Percentiles rank a stretch among this genome's conserved stretches.
Conservation (phyloP, 768 basidiomycete species). For the Macrolepiota dolichaula region DNA sequence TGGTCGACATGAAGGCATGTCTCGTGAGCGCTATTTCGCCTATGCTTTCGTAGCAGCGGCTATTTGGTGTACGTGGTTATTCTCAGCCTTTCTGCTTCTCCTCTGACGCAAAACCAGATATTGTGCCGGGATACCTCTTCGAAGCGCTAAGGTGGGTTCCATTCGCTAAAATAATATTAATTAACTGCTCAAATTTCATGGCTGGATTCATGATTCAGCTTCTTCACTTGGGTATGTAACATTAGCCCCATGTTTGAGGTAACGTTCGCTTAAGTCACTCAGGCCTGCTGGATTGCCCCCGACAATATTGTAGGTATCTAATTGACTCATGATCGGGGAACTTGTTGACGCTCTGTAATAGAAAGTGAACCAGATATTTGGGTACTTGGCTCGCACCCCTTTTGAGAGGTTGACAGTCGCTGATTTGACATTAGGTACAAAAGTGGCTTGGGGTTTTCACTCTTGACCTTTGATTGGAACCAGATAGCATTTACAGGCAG, state of each 20-base stretch:
- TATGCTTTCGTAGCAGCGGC: conserved; percentile 47
- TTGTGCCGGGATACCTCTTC: conserved; percentile 64
- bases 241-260: background rate
- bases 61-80: conserved; percentile 38
- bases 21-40: conserved; percentile 56
- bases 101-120: conserved; percentile 29
- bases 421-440: conserved; percentile 31
- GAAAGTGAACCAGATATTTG: conserved; percentile 59
- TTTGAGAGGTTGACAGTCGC: background rate
- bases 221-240: conserved; percentile 44
- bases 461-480: conserved; percentile 58
- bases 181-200: background rate
- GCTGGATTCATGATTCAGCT: conserved; percentile 22
- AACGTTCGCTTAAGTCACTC: conserved; percentile 19
- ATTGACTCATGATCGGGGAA: background rate
- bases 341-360: conserved; percentile 17
- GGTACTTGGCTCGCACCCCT: conserved; percentile 25
- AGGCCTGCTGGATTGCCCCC: conserved; percentile 68
- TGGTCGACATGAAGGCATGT: conserved; percentile 49
- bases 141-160: conserved; percentile 45
- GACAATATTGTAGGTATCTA: conserved; percentile 45
- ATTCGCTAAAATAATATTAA: background rate
- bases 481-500: conserved; percentile 70
- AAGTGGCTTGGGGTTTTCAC: conserved; percentile 48
- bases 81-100: background rate